Evolutionary conservation across 1,139 yeast species (phyloP).

Genomic region (Protomyces inundatus): DNA sequence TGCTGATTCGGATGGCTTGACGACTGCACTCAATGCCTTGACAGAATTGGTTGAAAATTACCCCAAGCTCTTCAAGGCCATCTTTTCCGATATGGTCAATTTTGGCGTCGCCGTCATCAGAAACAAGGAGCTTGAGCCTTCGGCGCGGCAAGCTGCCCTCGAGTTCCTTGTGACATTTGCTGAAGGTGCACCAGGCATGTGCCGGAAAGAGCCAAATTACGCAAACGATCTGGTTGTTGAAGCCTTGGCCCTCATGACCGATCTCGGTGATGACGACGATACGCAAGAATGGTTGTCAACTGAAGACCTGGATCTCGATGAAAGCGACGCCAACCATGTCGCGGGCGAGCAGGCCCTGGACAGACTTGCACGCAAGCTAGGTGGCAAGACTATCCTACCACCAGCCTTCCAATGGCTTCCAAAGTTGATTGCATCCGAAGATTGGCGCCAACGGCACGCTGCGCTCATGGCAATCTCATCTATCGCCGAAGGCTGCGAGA

Average conservation of each 20-base stretch:
- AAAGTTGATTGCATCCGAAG: slow-evolving; percentile 63
- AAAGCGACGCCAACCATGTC: slow-evolving; percentile 67
- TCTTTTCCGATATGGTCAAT: slow-evolving; percentile 79
- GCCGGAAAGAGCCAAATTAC: slow-evolving; percentile 71
- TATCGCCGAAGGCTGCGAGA: slow-evolving; percentile 96
- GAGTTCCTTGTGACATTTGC: slow-evolving; percentile 85
- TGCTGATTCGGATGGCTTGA: slow-evolving; percentile 74
- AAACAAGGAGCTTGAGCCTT: slow-evolving; percentile 70
- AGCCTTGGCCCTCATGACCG: slow-evolving; percentile 82
- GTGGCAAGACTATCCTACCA: slow-evolving; percentile 76
- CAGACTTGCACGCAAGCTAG: slow-evolving; percentile 75
- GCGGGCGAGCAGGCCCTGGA: slow-evolving; percentile 93
- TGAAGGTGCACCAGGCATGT: slow-evolving; percentile 93
- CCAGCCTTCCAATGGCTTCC: slow-evolving; percentile 85
- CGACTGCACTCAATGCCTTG: slow-evolving; percentile 80
- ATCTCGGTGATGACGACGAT: slow-evolving; percentile 78
- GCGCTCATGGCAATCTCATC: slow-evolving; percentile 94
- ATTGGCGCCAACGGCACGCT: slow-evolving; percentile 95
- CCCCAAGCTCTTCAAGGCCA: slow-evolving; percentile 86
- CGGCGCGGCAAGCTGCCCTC: slow-evolving; percentile 76
- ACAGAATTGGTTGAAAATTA: slow-evolving; percentile 89
- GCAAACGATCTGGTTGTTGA: slow-evolving; percentile 66
- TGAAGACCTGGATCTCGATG: slow-evolving; percentile 69
- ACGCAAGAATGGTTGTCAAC: slow-evolving; percentile 68
- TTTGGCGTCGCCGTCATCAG: slow-evolving; percentile 78